Percentiles rank a stretch among this genome's conserved stretches.
Evolutionary conservation across 192 early-diverging fungal species (phyloP).

Genomic region (Dispira parvispora): DNA sequence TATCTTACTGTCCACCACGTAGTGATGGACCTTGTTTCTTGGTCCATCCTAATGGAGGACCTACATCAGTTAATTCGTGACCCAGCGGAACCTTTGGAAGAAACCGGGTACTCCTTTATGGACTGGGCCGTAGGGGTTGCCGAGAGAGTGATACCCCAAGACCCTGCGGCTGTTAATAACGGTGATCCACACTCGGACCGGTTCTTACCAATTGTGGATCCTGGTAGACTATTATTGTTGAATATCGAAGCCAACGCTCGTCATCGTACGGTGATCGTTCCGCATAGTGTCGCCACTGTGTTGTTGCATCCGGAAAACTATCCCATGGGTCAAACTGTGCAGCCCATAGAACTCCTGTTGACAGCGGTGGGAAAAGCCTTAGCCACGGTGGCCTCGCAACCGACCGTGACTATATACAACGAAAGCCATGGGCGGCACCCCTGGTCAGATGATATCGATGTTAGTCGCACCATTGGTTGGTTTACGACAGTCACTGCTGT

Average conservation of each 20-base stretch:
- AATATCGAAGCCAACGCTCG: not conserved
- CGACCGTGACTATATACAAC: not conserved
- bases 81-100: conserved; percentile 9
- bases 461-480: not conserved
- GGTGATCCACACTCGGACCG: not conserved
- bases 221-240: not conserved
- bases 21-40: conserved; percentile 18
- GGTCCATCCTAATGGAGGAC: conserved; percentile 18
- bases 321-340: not conserved
- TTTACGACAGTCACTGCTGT: not conserved
- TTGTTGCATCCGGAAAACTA: not conserved
- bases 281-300: not conserved
- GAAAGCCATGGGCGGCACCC: conserved; percentile 13
- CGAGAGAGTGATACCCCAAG: not conserved
- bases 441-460: conserved; percentile 2
- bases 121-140: conserved; percentile 6
- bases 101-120: conserved; percentile 11
- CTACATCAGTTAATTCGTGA: conserved; percentile 9
- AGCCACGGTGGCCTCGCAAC: not conserved
- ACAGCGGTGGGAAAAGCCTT: not conserved
- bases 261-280: not conserved
- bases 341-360: not conserved
- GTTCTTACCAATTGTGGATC: not conserved
- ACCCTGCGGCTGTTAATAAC: not conserved
- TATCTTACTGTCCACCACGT: conserved; percentile 17